phyloP scores from a whole-genome alignment of 805 yeast genomes.

The Kuraishia floccosa region DNA sequence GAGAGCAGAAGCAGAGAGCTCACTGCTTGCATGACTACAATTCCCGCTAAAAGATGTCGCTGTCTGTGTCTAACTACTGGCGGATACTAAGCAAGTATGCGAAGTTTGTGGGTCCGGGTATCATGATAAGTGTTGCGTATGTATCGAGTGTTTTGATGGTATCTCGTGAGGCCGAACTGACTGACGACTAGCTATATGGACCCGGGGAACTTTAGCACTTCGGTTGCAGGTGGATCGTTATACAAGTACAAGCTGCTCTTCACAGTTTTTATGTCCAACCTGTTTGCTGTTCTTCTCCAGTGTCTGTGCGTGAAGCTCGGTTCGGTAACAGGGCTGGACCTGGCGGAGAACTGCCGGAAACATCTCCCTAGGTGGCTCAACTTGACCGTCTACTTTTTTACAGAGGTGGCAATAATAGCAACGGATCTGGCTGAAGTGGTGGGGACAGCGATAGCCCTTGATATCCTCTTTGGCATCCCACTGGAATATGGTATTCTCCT shows the following conservation, averaged over 20 bases:
- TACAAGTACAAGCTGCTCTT: slow-evolving; percentile 66
- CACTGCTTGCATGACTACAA: too few species aligned
- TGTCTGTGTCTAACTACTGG: too few species aligned
- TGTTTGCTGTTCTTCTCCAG: slow-evolving; percentile 77
- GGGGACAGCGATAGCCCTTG: slow-evolving; percentile 81
- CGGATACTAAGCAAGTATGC: slow-evolving; percentile 32
- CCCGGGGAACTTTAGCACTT: slow-evolving; percentile 89
- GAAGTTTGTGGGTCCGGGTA: slow-evolving; percentile 77
- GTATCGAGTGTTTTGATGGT: too few species aligned
- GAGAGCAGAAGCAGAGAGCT: too few species aligned
- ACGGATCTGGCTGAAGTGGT: slow-evolving; percentile 93
- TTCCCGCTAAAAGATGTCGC: too few species aligned
- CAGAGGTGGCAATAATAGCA: slow-evolving; percentile 83
- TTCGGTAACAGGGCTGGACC: slow-evolving; percentile 79
- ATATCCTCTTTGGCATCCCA: slow-evolving; percentile 68
- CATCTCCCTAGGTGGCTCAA: slow-evolving; percentile 63
- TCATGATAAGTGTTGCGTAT: slow-evolving; percentile 81
- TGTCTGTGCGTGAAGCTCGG: slow-evolving; percentile 79
- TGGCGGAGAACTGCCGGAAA: slow-evolving; percentile 73
- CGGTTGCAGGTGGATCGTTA: slow-evolving; percentile 80
- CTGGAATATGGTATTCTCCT: slow-evolving; percentile 63
- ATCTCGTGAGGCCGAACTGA: too few species aligned
- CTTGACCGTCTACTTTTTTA: slow-evolving; percentile 48
- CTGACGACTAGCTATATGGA: too few species aligned
- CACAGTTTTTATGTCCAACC: slow-evolving; percentile 63